Percentiles rank a stretch among this genome's conserved stretches.
phyloP scores from a whole-genome alignment of 1,139 yeast genomes.

The Candida sp. region DNA sequence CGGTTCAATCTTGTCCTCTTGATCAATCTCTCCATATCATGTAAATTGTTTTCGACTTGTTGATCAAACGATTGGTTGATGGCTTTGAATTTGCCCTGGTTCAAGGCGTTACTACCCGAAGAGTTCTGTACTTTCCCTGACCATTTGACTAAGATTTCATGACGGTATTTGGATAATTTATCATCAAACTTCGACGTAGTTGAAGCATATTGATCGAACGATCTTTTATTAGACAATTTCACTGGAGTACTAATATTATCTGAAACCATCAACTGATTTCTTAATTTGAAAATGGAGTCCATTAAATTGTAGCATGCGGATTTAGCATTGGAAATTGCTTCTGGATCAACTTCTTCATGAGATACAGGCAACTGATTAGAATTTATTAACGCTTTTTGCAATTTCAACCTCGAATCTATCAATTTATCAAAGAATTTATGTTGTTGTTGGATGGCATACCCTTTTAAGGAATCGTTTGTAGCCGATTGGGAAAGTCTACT shows the following conservation, averaged over 20 bases:
- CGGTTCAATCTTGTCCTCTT: slow-evolving; percentile 83
- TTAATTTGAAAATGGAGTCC: slow-evolving; percentile 40
- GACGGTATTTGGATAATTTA: slow-evolving; percentile 53
- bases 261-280: slow-evolving; percentile 39
- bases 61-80: slow-evolving; percentile 85
- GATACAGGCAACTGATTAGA: slow-evolving; percentile 64
- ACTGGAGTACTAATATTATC: slow-evolving; percentile 25
- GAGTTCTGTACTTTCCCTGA: slow-evolving; percentile 84
- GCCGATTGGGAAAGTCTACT: slow-evolving; percentile 63
- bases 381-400: slow-evolving; percentile 73
- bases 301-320: slow-evolving; percentile 40
- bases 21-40: slow-evolving; percentile 79
- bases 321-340: slow-evolving; percentile 28
- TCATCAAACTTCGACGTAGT: slow-evolving; percentile 50
- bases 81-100: slow-evolving; percentile 75
- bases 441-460: slow-evolving; percentile 76
- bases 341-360: slow-evolving; percentile 21
- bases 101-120: slow-evolving; percentile 79
- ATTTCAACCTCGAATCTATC: slow-evolving; percentile 76
- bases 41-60: slow-evolving; percentile 75
- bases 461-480: slow-evolving; percentile 80
- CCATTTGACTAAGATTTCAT: slow-evolving; percentile 79
- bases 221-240: slow-evolving; percentile 49
- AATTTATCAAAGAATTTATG: slow-evolving; percentile 71
- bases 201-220: slow-evolving; percentile 42